Conservation (phyloP, 345 rosid species). For the Corchorus olitorius region DNA sequence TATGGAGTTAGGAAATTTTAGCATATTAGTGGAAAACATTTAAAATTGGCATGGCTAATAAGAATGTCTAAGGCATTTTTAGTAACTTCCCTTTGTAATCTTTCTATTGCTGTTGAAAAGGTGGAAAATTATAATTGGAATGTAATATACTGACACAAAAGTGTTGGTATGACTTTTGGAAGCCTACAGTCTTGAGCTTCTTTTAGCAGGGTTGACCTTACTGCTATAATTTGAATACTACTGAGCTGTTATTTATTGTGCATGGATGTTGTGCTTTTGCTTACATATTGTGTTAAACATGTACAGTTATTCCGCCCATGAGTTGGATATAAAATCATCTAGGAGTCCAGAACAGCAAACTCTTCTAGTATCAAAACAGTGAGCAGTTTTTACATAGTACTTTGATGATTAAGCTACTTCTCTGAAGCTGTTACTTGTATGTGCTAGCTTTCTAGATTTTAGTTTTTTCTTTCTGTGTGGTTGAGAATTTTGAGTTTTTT, state of each 20-base stretch:
- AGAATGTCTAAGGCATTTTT: background rate
- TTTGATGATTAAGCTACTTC: background rate
- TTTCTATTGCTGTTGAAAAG: background rate
- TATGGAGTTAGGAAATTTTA: background rate
- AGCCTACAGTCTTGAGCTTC: background rate
- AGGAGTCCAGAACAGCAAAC: conserved; percentile 46
- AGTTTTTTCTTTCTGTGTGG: background rate
- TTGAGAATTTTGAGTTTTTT: background rate
- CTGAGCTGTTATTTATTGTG: background rate
- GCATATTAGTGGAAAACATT: background rate
- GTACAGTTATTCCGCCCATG: conserved; percentile 56
- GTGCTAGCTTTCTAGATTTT: background rate
- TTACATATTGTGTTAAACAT: conserved; percentile 14
- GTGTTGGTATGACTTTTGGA: background rate
- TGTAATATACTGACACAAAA: background rate
- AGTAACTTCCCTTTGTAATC: background rate
- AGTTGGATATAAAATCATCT: conserved; percentile 49
- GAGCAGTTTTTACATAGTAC: conserved; percentile 7
- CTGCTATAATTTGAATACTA: background rate
- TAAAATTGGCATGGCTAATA: background rate
- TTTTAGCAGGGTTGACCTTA: background rate
- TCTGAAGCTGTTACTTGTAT: background rate
- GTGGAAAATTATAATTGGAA: background rate
- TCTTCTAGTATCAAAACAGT: conserved; percentile 65
- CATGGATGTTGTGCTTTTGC: conserved; percentile 1